Conservation (phyloP, 2,329 filamentous ascomycete genomes). For the Talaromyces sp. region DNA sequence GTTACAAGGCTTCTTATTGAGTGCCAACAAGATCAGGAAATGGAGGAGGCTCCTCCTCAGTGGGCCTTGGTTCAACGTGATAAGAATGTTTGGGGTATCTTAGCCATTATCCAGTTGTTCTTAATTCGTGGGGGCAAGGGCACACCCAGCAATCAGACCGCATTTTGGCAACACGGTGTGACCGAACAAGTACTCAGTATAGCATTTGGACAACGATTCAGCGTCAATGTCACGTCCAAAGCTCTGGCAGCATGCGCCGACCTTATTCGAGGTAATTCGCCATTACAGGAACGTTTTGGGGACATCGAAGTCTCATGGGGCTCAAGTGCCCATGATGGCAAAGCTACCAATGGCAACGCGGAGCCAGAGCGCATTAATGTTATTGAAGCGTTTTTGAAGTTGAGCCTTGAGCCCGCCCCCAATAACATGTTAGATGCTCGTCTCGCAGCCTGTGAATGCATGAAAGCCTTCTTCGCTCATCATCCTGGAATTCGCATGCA, state of each 20-base stretch:
- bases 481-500: slow-evolving; percentile 81
- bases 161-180: slow-evolving; percentile 82
- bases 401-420: slow-evolving; percentile 71
- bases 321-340: slow-evolving; percentile 8
- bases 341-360: slow-evolving; percentile 38
- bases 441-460: slow-evolving; percentile 81
- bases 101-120: slow-evolving; percentile 85
- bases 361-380: slow-evolving; percentile 74
- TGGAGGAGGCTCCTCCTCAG: slow-evolving; percentile 62
- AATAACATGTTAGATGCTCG: slow-evolving; percentile 75
- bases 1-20: slow-evolving; percentile 69
- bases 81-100: slow-evolving; percentile 87
- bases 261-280: slow-evolving; percentile 78
- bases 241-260: slow-evolving; percentile 85
- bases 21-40: slow-evolving; percentile 55
- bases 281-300: slow-evolving; percentile 85
- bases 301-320: slow-evolving; percentile 69
- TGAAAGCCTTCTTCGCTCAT: slow-evolving; percentile 87
- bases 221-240: slow-evolving; percentile 79
- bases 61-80: slow-evolving; percentile 80
- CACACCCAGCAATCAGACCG: slow-evolving; percentile 78
- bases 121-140: slow-evolving; percentile 77
- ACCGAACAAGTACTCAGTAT: slow-evolving; percentile 79
- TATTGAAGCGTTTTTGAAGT: slow-evolving; percentile 86
- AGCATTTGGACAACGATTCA: slow-evolving; percentile 73